Base-by-base conservation (phyloP, 306 rosid genomes). In the Lablab purpureus region DNA sequence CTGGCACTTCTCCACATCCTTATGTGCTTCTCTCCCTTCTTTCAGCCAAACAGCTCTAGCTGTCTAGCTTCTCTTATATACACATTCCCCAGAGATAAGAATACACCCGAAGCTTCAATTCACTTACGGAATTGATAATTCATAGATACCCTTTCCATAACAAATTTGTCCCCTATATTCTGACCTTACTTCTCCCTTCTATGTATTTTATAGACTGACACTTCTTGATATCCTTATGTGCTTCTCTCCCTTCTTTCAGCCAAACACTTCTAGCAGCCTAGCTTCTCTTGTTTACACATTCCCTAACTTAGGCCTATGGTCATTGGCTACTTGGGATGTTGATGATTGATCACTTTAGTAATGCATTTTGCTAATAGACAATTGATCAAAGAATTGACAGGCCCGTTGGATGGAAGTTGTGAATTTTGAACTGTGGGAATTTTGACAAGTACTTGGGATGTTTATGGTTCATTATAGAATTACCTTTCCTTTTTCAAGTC, bases 331-430 rank as follows among this genome's bases (percentile, higher is more conserved):
- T 14, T 15, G 68, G 43, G 43, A 1, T 63, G 46, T 17, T 63
- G 45, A 32, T 6, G 1, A 63, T 14, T 30, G 13, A 17, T 64
- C 49, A 47, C 18, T 64, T 63, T 34, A 18, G 25, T 7, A 34
- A 64, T 34, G 46, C 27, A 34, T 23, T 23, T 62, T 63, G 13
- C 46, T n/a, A 36, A 3, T 0, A 65, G 10, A 6, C 21, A 54
- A 25, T 52, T 74, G 47, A 41, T 52, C 58, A 64, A 74, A 63
- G 55, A 65, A 65, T 63, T 15, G 67, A 18, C 19, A 12, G 45
- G 50, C 46, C 0, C 45, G 37, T 50, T 62, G 27, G 50, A 34
- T 46, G 74, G 78, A 40, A 9, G 60, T 60, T 60, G 73, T 49
- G 74, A 18, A 51, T 68, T 51, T n/a, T 49, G 74, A 23, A 64